Evolutionary conservation across 2,329 filamentous ascomycete species (phyloP).

Genomic region (Chaetomiaceae sp.): DNA sequence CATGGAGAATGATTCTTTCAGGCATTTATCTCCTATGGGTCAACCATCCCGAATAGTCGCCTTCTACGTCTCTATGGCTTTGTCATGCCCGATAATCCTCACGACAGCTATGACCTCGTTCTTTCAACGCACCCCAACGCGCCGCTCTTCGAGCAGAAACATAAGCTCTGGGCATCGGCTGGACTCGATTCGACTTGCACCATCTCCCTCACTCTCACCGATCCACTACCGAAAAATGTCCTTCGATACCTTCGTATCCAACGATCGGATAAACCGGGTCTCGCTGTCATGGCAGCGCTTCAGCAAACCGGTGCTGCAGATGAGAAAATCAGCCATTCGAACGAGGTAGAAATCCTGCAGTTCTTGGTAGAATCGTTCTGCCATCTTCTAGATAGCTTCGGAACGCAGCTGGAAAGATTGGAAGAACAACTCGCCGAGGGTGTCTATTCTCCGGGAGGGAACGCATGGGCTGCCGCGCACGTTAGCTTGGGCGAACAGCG

Average conservation of each 20-base stretch:
- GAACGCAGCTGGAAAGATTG: constrained; percentile 30
- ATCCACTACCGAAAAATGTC: constrained; percentile 32
- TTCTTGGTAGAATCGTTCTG: constrained; percentile 32
- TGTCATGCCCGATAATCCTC: constrained; percentile 32
- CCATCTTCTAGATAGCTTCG: constrained; percentile 30
- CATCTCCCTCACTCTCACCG: constrained; percentile 31
- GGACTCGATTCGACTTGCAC: constrained; percentile 31
- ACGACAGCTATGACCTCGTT: constrained; percentile 35
- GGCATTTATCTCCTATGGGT: constrained; percentile 35
- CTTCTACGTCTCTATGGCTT: constrained; percentile 37
- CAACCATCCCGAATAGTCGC: constrained; percentile 32
- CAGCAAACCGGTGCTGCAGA: constrained; percentile 20
- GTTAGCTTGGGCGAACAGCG: constrained; percentile 29
- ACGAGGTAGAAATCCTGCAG: constrained; percentile 31
- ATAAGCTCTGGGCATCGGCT: constrained; percentile 32
- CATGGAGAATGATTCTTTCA: constrained; percentile 17
- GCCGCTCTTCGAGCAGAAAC: constrained; percentile 33
- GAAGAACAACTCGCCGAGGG: constrained; percentile 30
- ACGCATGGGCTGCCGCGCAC: constrained; percentile 35
- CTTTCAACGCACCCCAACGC: constrained; percentile 32
- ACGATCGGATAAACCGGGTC: constrained; percentile 29
- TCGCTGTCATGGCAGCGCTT: constrained; percentile 25
- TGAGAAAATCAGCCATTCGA: constrained; percentile 30
- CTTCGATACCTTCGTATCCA: constrained; percentile 36
- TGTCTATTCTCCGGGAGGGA: constrained; percentile 30